Evolutionary conservation across 129 eudicot species (phyloP), one percentile per base, ranked within the genome.

Genomic region (Flaveria sonorensis): DNA sequence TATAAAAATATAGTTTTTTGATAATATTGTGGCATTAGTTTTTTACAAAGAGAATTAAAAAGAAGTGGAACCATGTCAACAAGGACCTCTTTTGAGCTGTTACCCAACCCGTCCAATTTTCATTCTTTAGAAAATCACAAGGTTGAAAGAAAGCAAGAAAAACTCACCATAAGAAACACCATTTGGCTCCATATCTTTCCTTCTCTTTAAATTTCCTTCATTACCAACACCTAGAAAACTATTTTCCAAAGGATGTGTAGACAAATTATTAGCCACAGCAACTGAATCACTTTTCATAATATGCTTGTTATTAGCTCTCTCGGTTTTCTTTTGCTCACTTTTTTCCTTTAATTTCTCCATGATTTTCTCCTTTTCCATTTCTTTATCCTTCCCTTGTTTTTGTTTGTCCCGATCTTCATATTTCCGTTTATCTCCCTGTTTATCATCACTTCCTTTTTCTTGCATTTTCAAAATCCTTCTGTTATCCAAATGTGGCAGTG

Each of bases 101-200:
- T 28, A 63, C 69, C 69, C 23, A 0, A 32, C 45, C 46, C 42
- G 46, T 0, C 46, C 21, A 63, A 15, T 30, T 63, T 28, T 56
- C 18, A 39, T 23, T 40, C 8, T 66, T 14, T 32, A 39, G 5
- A 14, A 39, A 39, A 55, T 0, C n/a, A 2, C 39, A 72, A 68
- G 73, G 43, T 20, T 66, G 10, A 40, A 28, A 74, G 39, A 65
- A 30, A 63, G 69, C 69, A 79, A 21, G 40, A 61, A 48, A 48
- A 67, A 77, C 97, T 85, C 86, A 91, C 94, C 97, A 78, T 81
- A 85, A 70, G 78, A 48, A 73, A 83, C 81, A 72, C 90, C 94
- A 77, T 88, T 88, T 2, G 85, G 65, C 81, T 83, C 88, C 64
- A 79, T 46, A 18, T 85, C 92, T 81, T 88, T 91, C 68, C 94